These are phyloP conservation scores for Ophiorrhiza pumila DNA, from an alignment of 257 asterid species.

Conservation along the genomic window DNA sequence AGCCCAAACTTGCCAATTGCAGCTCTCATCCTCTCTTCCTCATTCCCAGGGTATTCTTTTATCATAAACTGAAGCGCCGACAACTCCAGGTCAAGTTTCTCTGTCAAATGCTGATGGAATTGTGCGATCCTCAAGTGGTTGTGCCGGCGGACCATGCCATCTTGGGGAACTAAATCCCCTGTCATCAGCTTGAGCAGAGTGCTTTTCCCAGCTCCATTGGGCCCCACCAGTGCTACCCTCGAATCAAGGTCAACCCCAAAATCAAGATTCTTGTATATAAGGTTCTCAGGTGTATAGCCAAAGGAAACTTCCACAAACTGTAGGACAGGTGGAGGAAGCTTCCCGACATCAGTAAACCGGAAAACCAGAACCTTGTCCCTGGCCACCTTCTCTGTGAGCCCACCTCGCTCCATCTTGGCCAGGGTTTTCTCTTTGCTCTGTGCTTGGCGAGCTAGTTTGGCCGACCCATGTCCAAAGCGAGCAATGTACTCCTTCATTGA, in stretches of 20 bases:
- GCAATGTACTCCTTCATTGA: conserved; percentile 97
- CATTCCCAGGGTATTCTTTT: conserved; percentile 82
- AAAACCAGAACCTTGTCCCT: conserved; percentile 72
- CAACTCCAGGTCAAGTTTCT: conserved; percentile 80
- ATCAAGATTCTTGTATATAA: conserved; percentile 78
- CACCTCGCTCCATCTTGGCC: conserved; percentile 99
- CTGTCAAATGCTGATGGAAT: conserved; percentile 90
- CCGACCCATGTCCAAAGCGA: conserved; percentile 98
- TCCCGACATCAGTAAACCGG: conserved; percentile 81
- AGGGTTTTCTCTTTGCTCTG: conserved; percentile 96
- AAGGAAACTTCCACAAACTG: conserved; percentile 90
- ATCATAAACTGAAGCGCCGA: conserved; percentile 76
- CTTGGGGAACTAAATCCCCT: conserved; percentile 77
- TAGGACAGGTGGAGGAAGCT: conserved; percentile 97
- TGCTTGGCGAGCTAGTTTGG: conserved; percentile 98
- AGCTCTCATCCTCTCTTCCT: conserved; percentile 92
- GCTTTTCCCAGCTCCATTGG: conserved; percentile 98
- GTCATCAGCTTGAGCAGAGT: conserved; percentile 95
- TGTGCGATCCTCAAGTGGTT: conserved; percentile 89
- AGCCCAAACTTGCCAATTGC: conserved; percentile 88
- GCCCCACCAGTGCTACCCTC: conserved; percentile 92
- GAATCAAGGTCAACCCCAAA: conserved; percentile 98
- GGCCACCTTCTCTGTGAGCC: conserved; percentile 82
- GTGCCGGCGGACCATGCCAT: conserved; percentile 97
- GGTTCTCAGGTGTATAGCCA: conserved; percentile 86